A percentile compares a stretch with the other conserved stretches of the same genome.
These are phyloP conservation scores for Entonaema liquescens DNA, from an alignment of 495 filamentous ascomycete genomes.

Conservation along the genomic window DNA sequence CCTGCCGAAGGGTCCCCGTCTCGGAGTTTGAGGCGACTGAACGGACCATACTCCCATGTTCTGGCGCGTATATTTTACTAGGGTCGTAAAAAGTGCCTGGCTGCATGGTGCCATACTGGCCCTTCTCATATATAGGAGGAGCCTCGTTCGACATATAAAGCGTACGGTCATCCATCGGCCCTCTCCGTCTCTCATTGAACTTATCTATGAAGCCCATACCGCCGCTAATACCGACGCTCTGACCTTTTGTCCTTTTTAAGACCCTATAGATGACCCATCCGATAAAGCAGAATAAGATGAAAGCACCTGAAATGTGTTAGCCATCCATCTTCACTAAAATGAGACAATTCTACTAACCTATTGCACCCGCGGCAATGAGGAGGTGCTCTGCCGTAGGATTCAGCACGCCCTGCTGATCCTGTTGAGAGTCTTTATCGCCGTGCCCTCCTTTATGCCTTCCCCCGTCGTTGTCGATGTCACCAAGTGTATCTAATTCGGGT, in stretches of 20 bases:
- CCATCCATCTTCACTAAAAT: neutral
- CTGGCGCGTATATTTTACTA: constrained; percentile 36
- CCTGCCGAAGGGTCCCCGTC: constrained; percentile 22
- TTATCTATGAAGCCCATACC: constrained; percentile 28
- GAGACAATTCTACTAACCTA: constrained; percentile 49
- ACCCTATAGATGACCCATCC: constrained; percentile 50
- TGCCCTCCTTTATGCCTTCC: constrained; percentile 23
- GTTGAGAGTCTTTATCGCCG: constrained; percentile 9
- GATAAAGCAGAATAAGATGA: constrained; percentile 54
- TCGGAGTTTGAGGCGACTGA: constrained; percentile 21
- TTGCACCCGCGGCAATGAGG: constrained; percentile 58
- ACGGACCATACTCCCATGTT: constrained; percentile 12
- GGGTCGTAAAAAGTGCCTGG: constrained; percentile 42
- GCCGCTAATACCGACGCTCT: constrained; percentile 1
- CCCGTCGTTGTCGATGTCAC: constrained; percentile 23
- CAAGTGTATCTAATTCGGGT: neutral
- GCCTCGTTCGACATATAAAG: constrained; percentile 34
- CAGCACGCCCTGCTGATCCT: constrained; percentile 24
- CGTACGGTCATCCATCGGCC: constrained; percentile 9
- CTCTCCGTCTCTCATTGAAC: constrained; percentile 9
- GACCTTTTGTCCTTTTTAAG: constrained; percentile 47
- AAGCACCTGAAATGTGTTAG: constrained; percentile 45
- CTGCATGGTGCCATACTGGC: constrained; percentile 34
- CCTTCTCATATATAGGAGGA: constrained; percentile 52
- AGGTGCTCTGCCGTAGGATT: constrained; percentile 52